These are phyloP conservation scores for Tilletia setariae DNA, from an alignment of 1,284 basidiomycete species.

Conservation along the genomic window DNA sequence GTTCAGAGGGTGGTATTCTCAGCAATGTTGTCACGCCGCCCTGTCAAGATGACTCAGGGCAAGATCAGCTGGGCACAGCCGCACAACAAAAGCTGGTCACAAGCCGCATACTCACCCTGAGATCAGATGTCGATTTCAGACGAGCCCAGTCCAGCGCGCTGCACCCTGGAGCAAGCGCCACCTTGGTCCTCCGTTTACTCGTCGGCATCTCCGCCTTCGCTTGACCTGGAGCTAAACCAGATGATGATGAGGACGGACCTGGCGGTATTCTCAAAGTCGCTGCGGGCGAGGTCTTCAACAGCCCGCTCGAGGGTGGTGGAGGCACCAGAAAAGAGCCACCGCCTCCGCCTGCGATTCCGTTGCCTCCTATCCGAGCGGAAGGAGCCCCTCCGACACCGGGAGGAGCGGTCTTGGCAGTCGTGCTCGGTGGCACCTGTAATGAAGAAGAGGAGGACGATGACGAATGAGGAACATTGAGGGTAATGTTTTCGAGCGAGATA, in stretches of 20 bases:
- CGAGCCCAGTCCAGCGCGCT: slow-evolving; percentile 92
- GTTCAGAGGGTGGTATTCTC: slow-evolving; percentile 75
- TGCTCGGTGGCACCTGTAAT: slow-evolving; percentile 8
- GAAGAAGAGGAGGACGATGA: background rate
- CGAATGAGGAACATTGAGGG: background rate
- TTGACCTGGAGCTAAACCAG: background rate
- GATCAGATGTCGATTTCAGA: slow-evolving; percentile 65
- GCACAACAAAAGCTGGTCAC: too few relatives aligned
- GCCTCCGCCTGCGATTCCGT: too few relatives aligned
- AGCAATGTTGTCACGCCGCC: slow-evolving; percentile 57
- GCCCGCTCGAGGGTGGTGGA: background rate
- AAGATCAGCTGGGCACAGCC: background rate
- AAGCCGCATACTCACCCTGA: slow-evolving; percentile 19
- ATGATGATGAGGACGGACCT: background rate
- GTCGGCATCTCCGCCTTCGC: slow-evolving; percentile 10
- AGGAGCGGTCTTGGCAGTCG: slow-evolving; percentile 1
- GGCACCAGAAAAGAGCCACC: background rate
- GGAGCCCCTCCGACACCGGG: slow-evolving; percentile 13
- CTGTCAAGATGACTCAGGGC: slow-evolving; percentile 20
- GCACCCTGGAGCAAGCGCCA: slow-evolving; percentile 84
- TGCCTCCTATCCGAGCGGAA: background rate
- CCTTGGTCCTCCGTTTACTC: slow-evolving; percentile 62
- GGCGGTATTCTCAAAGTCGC: slow-evolving; percentile 11
- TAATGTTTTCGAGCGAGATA: slow-evolving; percentile 6
- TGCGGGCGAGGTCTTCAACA: background rate